Percentiles rank a stretch among this genome's conserved stretches.
Evolutionary conservation across 805 yeast species (phyloP).

Genomic region (Pichia kluyveri): DNA sequence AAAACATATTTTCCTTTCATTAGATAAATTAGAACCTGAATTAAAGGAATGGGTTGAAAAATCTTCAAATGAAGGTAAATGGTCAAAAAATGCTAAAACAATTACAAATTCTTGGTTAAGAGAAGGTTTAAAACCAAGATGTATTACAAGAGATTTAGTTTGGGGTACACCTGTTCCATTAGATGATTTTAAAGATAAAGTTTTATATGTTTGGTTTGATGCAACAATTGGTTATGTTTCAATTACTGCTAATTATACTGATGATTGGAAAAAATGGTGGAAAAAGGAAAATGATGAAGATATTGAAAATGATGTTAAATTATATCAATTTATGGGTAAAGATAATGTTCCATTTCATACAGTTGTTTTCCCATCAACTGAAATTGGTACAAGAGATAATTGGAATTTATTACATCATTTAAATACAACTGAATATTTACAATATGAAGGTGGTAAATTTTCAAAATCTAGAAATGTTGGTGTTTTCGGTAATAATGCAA

Average conservation of each 20-base stretch:
- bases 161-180: constrained; percentile 99
- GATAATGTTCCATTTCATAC: constrained; percentile 99
- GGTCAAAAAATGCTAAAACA: constrained; percentile 88
- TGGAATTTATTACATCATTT: constrained; percentile 92
- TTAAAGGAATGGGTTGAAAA: constrained; percentile 64
- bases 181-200: constrained; percentile 78
- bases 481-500: constrained; percentile 96
- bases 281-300: constrained; percentile 22
- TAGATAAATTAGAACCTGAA: constrained; percentile 76
- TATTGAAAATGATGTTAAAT: constrained; percentile 76
- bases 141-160: constrained; percentile 91
- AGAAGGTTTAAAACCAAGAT: constrained; percentile 87
- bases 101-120: constrained; percentile 91
- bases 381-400: constrained; percentile 75
- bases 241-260: constrained; percentile 87
- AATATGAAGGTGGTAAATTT: constrained; percentile 96
- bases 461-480: constrained; percentile 97
- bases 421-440: constrained; percentile 92
- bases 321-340: constrained; percentile 98
- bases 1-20: constrained; percentile 73
- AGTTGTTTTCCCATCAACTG: constrained; percentile 92
- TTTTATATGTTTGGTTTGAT: constrained; percentile 97
- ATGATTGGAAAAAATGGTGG: constrained; percentile 91
- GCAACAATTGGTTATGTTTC: constrained; percentile 96
- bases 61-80: constrained; percentile 62